phyloP scores from a whole-genome alignment of 2,329 filamentous ascomycete genomes.

The Colletotrichum navitas region DNA sequence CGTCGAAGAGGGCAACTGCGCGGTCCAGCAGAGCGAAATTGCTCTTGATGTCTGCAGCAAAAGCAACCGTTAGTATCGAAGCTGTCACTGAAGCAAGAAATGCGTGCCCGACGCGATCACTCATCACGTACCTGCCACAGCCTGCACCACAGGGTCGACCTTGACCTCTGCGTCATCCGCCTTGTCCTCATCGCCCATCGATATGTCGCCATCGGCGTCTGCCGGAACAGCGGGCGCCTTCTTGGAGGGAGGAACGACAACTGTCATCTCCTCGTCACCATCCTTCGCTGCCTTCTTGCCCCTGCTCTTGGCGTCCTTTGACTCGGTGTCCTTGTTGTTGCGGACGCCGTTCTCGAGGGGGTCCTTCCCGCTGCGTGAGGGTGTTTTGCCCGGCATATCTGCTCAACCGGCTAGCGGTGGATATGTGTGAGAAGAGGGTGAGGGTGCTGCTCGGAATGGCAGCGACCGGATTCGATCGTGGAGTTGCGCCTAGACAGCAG shows the following conservation, averaged over 20 bases:
- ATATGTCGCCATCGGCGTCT: conserved; percentile 77
- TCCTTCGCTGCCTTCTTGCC: conserved; percentile 74
- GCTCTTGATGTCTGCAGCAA: conserved; percentile 84
- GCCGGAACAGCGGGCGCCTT: conserved; percentile 67
- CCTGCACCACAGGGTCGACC: conserved; percentile 71
- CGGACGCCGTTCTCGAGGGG: conserved; percentile 76
- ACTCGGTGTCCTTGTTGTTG: conserved; percentile 77
- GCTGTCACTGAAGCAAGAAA: not conserved
- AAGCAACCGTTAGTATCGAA: conserved; percentile 44
- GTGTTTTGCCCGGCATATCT: conserved; percentile 79
- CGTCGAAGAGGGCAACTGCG: conserved; percentile 92
- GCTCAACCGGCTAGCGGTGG: conserved; percentile 36
- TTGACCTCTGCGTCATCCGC: conserved; percentile 63
- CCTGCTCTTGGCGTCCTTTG: conserved; percentile 78
- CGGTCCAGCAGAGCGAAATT: conserved; percentile 94
- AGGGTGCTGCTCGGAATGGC: conserved; percentile 41
- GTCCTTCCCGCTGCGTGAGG: conserved; percentile 78
- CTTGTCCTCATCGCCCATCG: conserved; percentile 74
- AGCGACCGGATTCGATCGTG: conserved; percentile 28
- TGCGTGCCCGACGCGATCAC: not conserved
- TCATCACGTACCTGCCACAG: conserved; percentile 67
- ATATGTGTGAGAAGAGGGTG: conserved; percentile 20
- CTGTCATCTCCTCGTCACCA: conserved; percentile 83
- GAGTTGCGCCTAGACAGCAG: conserved; percentile 26
- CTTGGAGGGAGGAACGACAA: conserved; percentile 82